A percentile compares a stretch with the other conserved stretches of the same genome.
Conservation (phyloP, 225 moss, liverwort and hornwort species). For the Asterella californica region DNA sequence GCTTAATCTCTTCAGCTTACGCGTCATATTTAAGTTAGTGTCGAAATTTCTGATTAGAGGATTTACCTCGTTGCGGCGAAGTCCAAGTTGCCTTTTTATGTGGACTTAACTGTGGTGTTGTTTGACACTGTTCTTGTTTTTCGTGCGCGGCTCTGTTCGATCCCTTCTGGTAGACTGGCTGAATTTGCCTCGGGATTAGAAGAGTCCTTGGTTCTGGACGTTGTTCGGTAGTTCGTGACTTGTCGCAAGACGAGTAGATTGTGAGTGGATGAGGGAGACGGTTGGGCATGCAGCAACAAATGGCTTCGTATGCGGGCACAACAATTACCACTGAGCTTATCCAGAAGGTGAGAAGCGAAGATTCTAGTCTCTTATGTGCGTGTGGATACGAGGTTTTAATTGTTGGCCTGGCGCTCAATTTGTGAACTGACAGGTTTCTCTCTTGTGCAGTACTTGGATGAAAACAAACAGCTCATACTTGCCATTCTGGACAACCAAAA, state of each 20-base stretch:
- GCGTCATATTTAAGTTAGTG: not conserved
- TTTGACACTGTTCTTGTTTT: conserved; percentile 4
- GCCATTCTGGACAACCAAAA: conserved; percentile 53
- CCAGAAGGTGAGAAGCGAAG: conserved; percentile 32
- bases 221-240: not conserved
- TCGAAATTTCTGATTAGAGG: not conserved
- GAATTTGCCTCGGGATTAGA: conserved; percentile 16
- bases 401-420: no score
- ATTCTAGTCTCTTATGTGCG: not conserved
- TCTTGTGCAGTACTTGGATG: conserved; percentile 44
- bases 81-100: not conserved
- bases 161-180: not conserved
- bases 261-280: conserved; percentile 30
- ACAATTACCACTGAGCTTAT: conserved; percentile 51
- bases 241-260: not conserved
- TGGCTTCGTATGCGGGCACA: conserved; percentile 47
- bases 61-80: not conserved
- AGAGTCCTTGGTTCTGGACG: not conserved
- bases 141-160: not conserved
- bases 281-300: conserved; percentile 43
- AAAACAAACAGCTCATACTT: conserved; percentile 51
- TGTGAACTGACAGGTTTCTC: not conserved
- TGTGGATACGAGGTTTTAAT: not conserved
- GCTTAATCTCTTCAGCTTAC: not conserved
- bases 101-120: not conserved